phyloP scores from a whole-genome alignment of 495 filamentous ascomycete species.

The Usnea hakonensis region DNA sequence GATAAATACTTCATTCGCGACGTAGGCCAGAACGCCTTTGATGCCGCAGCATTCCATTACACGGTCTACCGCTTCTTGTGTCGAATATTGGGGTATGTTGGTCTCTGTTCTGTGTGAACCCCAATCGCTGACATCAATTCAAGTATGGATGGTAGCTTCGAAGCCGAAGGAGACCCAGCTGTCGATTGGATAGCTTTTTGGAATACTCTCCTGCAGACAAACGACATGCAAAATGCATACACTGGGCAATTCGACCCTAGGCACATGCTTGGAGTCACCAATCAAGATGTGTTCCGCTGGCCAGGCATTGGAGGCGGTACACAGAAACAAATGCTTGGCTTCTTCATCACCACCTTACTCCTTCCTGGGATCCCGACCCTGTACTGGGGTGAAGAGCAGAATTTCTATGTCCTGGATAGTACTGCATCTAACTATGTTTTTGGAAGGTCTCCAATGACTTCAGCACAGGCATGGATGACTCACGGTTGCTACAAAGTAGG shows the following conservation, averaged over 20 bases:
- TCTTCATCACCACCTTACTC: conserved; percentile 39
- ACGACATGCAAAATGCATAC: conserved; percentile 43
- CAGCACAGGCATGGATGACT: conserved; percentile 41
- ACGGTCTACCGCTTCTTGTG: conserved; percentile 62
- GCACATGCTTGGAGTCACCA: conserved; percentile 44
- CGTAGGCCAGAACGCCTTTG: conserved; percentile 48
- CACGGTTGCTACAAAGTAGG: conserved; percentile 46
- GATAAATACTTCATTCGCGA: conserved; percentile 50
- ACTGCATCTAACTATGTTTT: conserved; percentile 44
- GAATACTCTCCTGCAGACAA: conserved; percentile 36
- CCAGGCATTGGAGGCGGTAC: conserved; percentile 43
- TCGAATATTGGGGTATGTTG: conserved; percentile 47
- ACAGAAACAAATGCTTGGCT: conserved; percentile 37
- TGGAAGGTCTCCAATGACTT: conserved; percentile 42
- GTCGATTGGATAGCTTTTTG: conserved; percentile 40
- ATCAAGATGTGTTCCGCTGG: conserved; percentile 49
- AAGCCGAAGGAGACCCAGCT: conserved; percentile 33
- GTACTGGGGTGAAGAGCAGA: conserved; percentile 47
- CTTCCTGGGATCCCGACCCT: conserved; percentile 45
- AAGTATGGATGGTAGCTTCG: conserved; percentile 41
- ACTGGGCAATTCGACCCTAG: conserved; percentile 45
- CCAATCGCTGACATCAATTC: conserved; percentile 27
- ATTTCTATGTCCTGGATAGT: conserved; percentile 43
- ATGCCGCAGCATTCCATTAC: conserved; percentile 64
- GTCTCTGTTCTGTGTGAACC: neutral